These are phyloP conservation scores for Amphichorda felina DNA, from an alignment of 2,329 filamentous ascomycete species.

Conservation along the genomic window DNA sequence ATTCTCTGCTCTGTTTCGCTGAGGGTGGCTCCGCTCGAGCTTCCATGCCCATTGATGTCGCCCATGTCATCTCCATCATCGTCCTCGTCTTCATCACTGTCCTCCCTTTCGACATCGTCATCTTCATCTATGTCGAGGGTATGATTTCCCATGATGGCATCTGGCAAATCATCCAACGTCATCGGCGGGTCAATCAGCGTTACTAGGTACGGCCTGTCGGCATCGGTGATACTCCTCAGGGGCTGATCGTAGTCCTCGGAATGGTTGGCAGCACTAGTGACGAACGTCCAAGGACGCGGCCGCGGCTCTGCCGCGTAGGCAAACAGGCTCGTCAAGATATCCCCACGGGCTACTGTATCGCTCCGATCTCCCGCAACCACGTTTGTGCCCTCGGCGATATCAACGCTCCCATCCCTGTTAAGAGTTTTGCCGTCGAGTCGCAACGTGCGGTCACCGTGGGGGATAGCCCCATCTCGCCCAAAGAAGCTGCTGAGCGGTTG, in stretches of 20 bases:
- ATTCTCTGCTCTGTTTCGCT: constrained; percentile 20
- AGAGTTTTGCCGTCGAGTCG: constrained; percentile 56
- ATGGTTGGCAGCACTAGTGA: constrained; percentile 9
- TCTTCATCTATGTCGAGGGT: constrained; percentile 14
- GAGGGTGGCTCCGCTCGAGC: background rate
- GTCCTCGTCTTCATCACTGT: constrained; percentile 13
- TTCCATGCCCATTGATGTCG: background rate
- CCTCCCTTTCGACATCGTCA: constrained; percentile 13
- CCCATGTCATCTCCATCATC: constrained; percentile 10
- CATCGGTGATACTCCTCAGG: constrained; percentile 13
- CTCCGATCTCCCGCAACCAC: constrained; percentile 29
- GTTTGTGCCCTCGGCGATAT: constrained; percentile 40
- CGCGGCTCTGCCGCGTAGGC: constrained; percentile 18
- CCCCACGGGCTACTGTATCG: constrained; percentile 48
- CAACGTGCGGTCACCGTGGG: constrained; percentile 43
- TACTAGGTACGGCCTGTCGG: constrained; percentile 27
- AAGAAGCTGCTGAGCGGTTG: constrained; percentile 67
- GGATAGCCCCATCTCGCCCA: constrained; percentile 59
- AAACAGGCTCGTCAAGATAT: constrained; percentile 45
- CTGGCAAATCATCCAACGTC: constrained; percentile 28
- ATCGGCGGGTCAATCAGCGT: constrained; percentile 33
- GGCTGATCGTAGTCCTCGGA: constrained; percentile 16
- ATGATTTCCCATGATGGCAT: constrained; percentile 21
- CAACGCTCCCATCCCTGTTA: constrained; percentile 49
- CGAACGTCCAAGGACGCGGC: background rate